Evolutionary conservation across 345 rosid species (phyloP).

Genomic region (Eucalyptus marginata): DNA sequence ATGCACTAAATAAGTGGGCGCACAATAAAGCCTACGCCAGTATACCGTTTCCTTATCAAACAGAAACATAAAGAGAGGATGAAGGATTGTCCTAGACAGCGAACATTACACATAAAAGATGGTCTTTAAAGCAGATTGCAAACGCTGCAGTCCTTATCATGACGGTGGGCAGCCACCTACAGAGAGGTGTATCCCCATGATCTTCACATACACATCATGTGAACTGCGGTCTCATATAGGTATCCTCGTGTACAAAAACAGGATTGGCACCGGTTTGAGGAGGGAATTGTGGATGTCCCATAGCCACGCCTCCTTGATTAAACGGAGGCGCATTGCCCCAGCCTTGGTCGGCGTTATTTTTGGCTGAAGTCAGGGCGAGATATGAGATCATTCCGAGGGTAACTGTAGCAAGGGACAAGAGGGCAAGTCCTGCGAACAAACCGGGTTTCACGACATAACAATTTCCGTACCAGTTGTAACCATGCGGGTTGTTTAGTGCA

Average conservation of each 20-base stretch:
- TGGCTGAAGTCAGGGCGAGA: slow-evolving; percentile 30
- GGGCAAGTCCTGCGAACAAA: slow-evolving; percentile 58
- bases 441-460: slow-evolving; percentile 84
- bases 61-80: neutral
- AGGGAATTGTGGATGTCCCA: slow-evolving; percentile 74
- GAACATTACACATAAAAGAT: neutral
- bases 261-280: slow-evolving; percentile 35
- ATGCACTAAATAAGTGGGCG: neutral
- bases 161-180: neutral
- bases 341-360: neutral
- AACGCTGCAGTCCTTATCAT: neutral
- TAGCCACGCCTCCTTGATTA: slow-evolving; percentile 34
- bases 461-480: slow-evolving; percentile 21
- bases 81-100: neutral
- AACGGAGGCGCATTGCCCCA: slow-evolving; percentile 2
- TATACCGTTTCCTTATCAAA: neutral
- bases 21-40: neutral
- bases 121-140: neutral
- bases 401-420: slow-evolving; percentile 43
- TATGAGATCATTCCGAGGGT: slow-evolving; percentile 60
- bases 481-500: slow-evolving; percentile 56
- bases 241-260: slow-evolving; percentile 68
- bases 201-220: slow-evolving; percentile 14
- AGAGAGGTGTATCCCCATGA: neutral
- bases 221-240: slow-evolving; percentile 58